Base-by-base conservation (phyloP, 495 filamentous ascomycete genomes). In the Penicillium silybi region DNA sequence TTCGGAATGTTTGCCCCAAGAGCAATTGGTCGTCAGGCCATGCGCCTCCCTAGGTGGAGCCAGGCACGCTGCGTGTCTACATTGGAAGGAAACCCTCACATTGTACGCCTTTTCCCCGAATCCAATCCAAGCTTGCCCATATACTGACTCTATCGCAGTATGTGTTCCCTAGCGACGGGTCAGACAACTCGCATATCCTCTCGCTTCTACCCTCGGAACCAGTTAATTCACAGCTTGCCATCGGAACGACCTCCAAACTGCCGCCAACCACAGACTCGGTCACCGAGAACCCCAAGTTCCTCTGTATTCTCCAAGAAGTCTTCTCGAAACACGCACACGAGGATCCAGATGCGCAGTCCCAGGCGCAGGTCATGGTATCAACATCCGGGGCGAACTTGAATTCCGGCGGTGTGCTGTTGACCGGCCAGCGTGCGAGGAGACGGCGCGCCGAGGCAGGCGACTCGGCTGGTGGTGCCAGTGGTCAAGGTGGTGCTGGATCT, bases 401-500 rank as follows among this genome's bases (percentile, higher is more conserved):
- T 39, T 80, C 76, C 9, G 84, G 83, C 6, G 87, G 85, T 5
- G 79, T 79, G 22, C 78, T 89, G 55, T 79, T 86, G 59, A 71
- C 80, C 6, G 64, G 66, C 18, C 69, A 74, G 44, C 74, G 68
- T 0, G 44, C 52, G 13, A 56, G 52, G 8, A 67, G 58, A 58
- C 61, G 65, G 9, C 78, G 73, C 37, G 71, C 72, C 5, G 59
- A 61, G 16, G 71, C 66, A 3, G 79, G 71, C 42, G 77, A 78
- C 51, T 88, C 85, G 1, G 85, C 84, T 10, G 86, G 89, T 7
- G 88, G 85, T 26, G 89, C 89, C 2, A 93, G 85, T 60, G 79
- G 77, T 2, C 89, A 95, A 61, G 92, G 92, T 20, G 92, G 91
- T 26, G 83, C 80, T 22, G 92, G 92, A 2, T 88, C 89, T 15